Evolutionary conservation across 176 grass and related monocot species (phyloP).

Genomic region (Dactylis glomerata): DNA sequence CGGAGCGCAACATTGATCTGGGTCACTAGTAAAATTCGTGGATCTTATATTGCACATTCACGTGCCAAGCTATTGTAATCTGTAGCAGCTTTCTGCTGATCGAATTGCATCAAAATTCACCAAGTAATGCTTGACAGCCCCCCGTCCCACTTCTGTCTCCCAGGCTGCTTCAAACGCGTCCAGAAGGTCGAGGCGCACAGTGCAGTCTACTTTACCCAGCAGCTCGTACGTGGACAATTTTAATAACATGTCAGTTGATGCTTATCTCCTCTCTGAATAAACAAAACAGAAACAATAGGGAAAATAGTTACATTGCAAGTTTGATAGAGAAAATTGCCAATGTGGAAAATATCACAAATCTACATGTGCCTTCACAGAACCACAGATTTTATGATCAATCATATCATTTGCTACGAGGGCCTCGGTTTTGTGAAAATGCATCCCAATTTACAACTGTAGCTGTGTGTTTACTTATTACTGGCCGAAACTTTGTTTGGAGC

Average conservation of each 20-base stretch:
- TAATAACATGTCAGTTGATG: not conserved
- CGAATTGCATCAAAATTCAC: not conserved
- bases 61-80: conserved; percentile 21
- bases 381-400: not conserved
- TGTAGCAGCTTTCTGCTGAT: conserved; percentile 13
- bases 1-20: not conserved
- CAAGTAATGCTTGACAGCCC: not conserved
- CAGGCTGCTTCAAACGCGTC: too few species aligned
- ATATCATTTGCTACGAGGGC: not conserved
- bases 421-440: not conserved
- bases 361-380: not conserved
- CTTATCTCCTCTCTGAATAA: conserved; percentile 8
- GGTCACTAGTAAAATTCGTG: conserved; percentile 3
- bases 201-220: not conserved
- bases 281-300: conserved; percentile 11
- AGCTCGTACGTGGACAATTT: not conserved
- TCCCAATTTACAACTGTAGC: not conserved
- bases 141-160: too few species aligned
- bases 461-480: too few species aligned
- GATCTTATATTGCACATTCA: conserved; percentile 22
- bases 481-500: too few species aligned
- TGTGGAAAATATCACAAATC: not conserved
- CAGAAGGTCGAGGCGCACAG: too few species aligned
- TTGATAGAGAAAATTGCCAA: not conserved
- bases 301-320: not conserved